Percentiles rank a stretch among this genome's conserved stretches.
These are phyloP conservation scores for Durusdinium trenchii DNA, from an alignment of 73 alveolate species.

Conservation along the genomic window DNA sequence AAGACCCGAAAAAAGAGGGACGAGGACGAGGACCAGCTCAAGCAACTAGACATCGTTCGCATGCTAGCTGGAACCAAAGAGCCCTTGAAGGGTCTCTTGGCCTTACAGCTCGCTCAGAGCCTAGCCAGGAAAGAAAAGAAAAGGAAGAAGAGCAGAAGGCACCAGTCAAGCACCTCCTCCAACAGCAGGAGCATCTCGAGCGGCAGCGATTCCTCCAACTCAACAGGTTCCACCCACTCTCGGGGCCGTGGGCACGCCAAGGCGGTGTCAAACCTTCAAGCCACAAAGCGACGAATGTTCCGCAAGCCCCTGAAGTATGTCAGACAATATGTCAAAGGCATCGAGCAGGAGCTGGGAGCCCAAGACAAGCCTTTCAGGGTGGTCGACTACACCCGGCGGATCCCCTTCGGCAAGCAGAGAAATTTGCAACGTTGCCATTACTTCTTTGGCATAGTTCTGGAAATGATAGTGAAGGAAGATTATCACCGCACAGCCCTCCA, in stretches of 20 bases:
- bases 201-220: too few relatives aligned
- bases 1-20: neutral
- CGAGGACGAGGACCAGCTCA: neutral
- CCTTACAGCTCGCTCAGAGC: neutral
- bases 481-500: neutral
- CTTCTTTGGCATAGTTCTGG: neutral
- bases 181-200: neutral
- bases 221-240: neutral
- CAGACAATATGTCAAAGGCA: neutral
- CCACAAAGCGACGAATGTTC: neutral
- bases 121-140: neutral
- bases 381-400: neutral
- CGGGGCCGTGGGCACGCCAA: neutral
- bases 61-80: neutral
- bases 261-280: neutral
- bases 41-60: neutral
- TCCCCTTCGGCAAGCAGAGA: neutral
- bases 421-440: neutral
- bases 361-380: neutral
- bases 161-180: neutral
- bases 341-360: neutral
- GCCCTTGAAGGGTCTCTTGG: neutral
- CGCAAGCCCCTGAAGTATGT: neutral
- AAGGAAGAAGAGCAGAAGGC: neutral
- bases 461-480: neutral